These are phyloP conservation scores for Millerozyma acaciae DNA, from an alignment of 805 yeast genomes.

Conservation along the genomic window DNA sequence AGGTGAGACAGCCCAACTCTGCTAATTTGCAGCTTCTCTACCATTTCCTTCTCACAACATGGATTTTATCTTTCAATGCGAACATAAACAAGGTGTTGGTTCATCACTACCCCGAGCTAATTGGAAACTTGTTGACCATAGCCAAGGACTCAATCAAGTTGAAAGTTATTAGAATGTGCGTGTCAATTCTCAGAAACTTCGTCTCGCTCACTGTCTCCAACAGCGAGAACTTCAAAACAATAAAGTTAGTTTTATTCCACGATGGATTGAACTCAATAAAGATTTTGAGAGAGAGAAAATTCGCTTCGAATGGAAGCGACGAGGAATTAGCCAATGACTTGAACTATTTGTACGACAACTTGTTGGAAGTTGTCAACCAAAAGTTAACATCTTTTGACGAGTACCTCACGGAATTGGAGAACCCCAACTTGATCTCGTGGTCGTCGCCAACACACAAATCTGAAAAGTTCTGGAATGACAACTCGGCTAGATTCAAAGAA, in stretches of 20 bases:
- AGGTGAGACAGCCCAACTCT: slow-evolving; percentile 34
- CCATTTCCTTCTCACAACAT: slow-evolving; percentile 67
- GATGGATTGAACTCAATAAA: slow-evolving; percentile 68
- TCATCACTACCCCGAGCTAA: slow-evolving; percentile 50
- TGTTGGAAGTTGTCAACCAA: slow-evolving; percentile 64
- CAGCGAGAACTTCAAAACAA: slow-evolving; percentile 41
- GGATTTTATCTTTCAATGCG: slow-evolving; percentile 81
- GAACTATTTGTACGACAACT: slow-evolving; percentile 48
- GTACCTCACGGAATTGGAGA: slow-evolving; percentile 77
- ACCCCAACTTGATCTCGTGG: slow-evolving; percentile 72
- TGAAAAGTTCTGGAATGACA: slow-evolving; percentile 86
- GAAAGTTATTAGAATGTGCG: slow-evolving; percentile 81
- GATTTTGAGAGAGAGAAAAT: slow-evolving; percentile 78
- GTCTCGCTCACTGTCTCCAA: slow-evolving; percentile 31
- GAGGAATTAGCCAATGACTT: slow-evolving; percentile 82
- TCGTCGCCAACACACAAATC: slow-evolving; percentile 86
- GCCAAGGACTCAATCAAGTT: slow-evolving; percentile 86
- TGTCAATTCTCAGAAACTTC: slow-evolving; percentile 67
- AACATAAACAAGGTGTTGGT: slow-evolving; percentile 45
- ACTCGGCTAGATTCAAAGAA: slow-evolving; percentile 70
- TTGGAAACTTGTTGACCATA: slow-evolving; percentile 49
- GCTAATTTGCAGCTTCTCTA: slow-evolving; percentile 78
- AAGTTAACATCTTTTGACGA: slow-evolving; percentile 90
- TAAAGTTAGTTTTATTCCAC: slow-evolving; percentile 69
- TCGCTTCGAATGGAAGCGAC: slow-evolving; percentile 66